phyloP scores from a whole-genome alignment of 2,329 filamentous ascomycete genomes.

The Penicillium sp. region DNA sequence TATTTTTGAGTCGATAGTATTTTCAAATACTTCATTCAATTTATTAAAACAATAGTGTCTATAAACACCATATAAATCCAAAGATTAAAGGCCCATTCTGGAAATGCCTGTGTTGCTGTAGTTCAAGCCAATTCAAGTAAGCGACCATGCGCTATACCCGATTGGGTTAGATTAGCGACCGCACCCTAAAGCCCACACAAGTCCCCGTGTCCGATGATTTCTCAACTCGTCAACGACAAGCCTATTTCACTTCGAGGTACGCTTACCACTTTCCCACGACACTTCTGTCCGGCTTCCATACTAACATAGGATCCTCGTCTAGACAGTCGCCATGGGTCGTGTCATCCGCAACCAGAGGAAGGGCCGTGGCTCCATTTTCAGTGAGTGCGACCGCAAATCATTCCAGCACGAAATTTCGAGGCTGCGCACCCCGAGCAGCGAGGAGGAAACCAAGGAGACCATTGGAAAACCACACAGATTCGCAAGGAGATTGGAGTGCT shows the following conservation, averaged over 20 bases:
- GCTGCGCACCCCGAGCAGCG: constrained; percentile 15
- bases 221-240: constrained; percentile 45
- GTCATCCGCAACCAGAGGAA: constrained; percentile 77
- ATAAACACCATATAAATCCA: not conserved
- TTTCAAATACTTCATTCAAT: not conserved
- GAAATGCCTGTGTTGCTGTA: not conserved
- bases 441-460: constrained; percentile 13
- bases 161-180: constrained; percentile 48
- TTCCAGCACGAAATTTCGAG: constrained; percentile 20
- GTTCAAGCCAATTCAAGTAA: constrained; percentile 11
- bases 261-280: constrained; percentile 34
- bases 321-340: constrained; percentile 60
- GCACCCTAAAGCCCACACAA: constrained; percentile 49
- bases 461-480: constrained; percentile 6
- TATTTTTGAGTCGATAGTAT: too few species aligned
- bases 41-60: not conserved
- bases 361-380: constrained; percentile 77
- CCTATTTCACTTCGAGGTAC: constrained; percentile 47
- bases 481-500: constrained; percentile 30
- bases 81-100: not conserved
- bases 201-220: constrained; percentile 41
- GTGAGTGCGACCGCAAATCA: constrained; percentile 52
- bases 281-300: constrained; percentile 30
- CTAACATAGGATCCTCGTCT: constrained; percentile 37
- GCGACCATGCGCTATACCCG: constrained; percentile 32